Evolutionary conservation across 139 green algal genomes (phyloP).

Genomic region (Chlorella sp.): DNA sequence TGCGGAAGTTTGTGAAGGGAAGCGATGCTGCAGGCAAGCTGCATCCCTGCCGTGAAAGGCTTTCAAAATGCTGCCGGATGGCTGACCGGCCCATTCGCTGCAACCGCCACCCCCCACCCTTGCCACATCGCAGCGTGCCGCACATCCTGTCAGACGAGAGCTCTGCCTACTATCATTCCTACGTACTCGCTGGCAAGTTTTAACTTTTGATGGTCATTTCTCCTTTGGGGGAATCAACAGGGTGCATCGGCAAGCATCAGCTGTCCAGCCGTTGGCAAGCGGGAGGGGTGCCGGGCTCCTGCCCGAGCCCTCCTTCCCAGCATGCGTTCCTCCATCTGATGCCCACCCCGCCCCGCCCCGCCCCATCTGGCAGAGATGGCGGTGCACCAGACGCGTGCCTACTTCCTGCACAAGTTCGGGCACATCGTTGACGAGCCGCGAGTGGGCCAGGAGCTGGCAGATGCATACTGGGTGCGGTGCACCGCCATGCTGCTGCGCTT

Average conservation of each 20-base stretch:
- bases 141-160: conserved; percentile 82
- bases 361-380: conserved; percentile 81
- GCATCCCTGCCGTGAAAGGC: too few species aligned
- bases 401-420: conserved; percentile 70
- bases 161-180: conserved; percentile 81
- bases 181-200: conserved; percentile 36
- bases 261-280: conserved; percentile 26
- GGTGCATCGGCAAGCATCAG: background rate
- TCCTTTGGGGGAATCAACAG: too few species aligned
- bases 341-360: background rate
- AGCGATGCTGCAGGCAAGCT: too few species aligned
- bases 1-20: background rate
- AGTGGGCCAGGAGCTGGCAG: conserved; percentile 51
- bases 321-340: background rate
- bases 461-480: conserved; percentile 21
- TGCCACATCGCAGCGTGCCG: conserved; percentile 53
- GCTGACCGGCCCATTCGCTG: too few species aligned
- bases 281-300: conserved; percentile 40
- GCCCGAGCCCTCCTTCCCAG: background rate
- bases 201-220: background rate
- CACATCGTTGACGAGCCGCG: conserved; percentile 59
- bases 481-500: background rate
- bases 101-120: background rate
- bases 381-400: conserved; percentile 74
- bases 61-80: background rate